These are phyloP conservation scores for Penicillium verhagenii DNA, from an alignment of 495 filamentous ascomycete genomes.

Conservation along the genomic window DNA sequence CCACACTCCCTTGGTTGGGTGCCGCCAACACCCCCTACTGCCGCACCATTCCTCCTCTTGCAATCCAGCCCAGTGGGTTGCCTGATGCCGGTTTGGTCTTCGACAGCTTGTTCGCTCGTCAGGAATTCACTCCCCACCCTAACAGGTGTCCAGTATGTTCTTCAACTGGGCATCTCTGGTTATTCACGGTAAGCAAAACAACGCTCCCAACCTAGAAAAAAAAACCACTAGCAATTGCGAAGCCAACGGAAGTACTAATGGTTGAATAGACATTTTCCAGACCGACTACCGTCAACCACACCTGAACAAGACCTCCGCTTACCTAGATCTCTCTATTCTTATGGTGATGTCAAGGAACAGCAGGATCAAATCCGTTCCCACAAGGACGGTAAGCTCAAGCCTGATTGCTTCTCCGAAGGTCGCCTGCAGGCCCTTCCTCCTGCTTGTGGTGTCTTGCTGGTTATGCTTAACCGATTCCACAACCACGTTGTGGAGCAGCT, in stretches of 20 bases:
- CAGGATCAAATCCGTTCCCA: slow-evolving; percentile 56
- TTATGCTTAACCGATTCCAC: slow-evolving; percentile 68
- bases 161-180: slow-evolving; percentile 59
- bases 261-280: slow-evolving; percentile 52
- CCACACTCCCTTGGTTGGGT: slow-evolving; percentile 54
- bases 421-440: slow-evolving; percentile 56
- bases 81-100: slow-evolving; percentile 55
- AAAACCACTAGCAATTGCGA: not conserved
- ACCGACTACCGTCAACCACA: slow-evolving; percentile 53
- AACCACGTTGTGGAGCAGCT: slow-evolving; percentile 75
- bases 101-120: slow-evolving; percentile 52
- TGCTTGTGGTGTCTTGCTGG: slow-evolving; percentile 55
- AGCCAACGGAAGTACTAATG: not conserved
- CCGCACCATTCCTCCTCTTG: slow-evolving; percentile 51
- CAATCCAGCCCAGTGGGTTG: slow-evolving; percentile 49
- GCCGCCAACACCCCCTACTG: slow-evolving; percentile 57
- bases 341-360: slow-evolving; percentile 56
- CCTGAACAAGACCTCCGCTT: slow-evolving; percentile 57
- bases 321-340: slow-evolving; percentile 60
- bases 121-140: slow-evolving; percentile 53
- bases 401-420: slow-evolving; percentile 56
- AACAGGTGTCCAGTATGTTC: slow-evolving; percentile 58
- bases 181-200: slow-evolving; percentile 46
- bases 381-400: slow-evolving; percentile 57
- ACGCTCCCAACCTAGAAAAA: no score